A percentile compares a stretch with the other conserved stretches of the same genome.
These are phyloP conservation scores for Yamadazyma mexicana DNA, from an alignment of 1,139 yeast genomes.

Conservation along the genomic window DNA sequence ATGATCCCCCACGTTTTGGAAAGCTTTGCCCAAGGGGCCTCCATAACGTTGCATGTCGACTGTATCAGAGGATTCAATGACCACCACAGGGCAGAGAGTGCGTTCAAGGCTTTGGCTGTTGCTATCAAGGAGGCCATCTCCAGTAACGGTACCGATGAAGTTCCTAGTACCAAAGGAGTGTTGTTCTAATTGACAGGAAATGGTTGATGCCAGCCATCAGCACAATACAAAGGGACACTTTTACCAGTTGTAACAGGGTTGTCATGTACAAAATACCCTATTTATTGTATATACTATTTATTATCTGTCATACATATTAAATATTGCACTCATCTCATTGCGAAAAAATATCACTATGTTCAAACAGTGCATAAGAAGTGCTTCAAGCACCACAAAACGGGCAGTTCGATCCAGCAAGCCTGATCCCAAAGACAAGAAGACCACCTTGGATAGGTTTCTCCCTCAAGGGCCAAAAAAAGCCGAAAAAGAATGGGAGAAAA, in stretches of 20 bases:
- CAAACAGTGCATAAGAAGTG: constrained; percentile 4
- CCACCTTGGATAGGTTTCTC: constrained; percentile 13
- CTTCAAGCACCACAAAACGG: constrained; percentile 10
- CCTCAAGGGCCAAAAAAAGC: constrained; percentile 11
- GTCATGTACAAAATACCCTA: no score
- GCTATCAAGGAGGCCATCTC: constrained; percentile 88
- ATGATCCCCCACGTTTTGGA: constrained; percentile 97
- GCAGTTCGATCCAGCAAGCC: constrained; percentile 8
- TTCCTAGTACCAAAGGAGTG: constrained; percentile 96
- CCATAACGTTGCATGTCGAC: constrained; percentile 89
- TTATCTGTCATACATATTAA: neutral
- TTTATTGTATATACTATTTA: neutral
- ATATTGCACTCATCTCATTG: constrained; percentile 6
- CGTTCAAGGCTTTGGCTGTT: constrained; percentile 92
- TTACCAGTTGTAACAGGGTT: no score
- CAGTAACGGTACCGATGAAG: constrained; percentile 81
- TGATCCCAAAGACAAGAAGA: constrained; percentile 11
- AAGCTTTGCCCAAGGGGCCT: constrained; percentile 91
- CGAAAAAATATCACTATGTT: neutral
- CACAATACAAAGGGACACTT: no score
- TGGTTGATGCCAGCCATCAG: no score
- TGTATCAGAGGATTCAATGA: constrained; percentile 91
- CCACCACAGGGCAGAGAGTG: constrained; percentile 94
- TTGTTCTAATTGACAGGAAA: no score
- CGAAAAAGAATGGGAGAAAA: constrained; percentile 40